Percentiles rank a stretch among this genome's conserved stretches.
Conservation (phyloP, 2,329 filamentous ascomycete genomes). For the Capronia americana region DNA sequence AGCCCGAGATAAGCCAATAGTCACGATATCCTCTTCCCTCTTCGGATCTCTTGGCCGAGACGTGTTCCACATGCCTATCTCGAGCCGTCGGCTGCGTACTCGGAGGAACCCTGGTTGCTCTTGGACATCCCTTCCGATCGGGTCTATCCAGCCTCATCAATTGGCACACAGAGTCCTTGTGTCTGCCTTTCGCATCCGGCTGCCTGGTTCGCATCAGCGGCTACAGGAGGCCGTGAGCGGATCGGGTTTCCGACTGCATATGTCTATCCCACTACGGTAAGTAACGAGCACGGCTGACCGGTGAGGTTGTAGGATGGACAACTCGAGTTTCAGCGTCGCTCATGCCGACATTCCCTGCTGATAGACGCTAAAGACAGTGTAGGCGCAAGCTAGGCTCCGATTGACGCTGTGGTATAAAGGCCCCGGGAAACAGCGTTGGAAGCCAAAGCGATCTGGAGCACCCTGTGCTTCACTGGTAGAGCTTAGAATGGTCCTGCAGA, state of each 20-base stretch:
- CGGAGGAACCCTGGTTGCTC: background rate
- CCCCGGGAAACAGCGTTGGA: background rate
- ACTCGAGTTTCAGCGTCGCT: background rate
- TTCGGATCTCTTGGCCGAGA: background rate
- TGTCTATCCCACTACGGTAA: background rate
- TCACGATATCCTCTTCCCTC: background rate
- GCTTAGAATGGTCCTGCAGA: background rate
- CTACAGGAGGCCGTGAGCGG: background rate
- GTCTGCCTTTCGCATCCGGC: background rate
- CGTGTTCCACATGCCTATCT: background rate
- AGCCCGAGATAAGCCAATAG: constrained; percentile 8
- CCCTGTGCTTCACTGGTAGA: background rate
- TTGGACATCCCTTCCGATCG: background rate
- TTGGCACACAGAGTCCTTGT: background rate
- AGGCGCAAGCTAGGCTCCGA: background rate
- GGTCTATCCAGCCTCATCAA: background rate
- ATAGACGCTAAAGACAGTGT: background rate
- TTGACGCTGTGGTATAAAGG: background rate
- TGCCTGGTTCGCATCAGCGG: background rate
- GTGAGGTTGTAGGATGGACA: constrained; percentile 1
- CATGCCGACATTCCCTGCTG: constrained; percentile 48
- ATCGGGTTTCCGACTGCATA: background rate
- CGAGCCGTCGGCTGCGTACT: background rate
- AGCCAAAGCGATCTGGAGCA: background rate
- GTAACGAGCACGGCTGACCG: constrained; percentile 3